phyloP scores from a whole-genome alignment of 805 yeast genomes.

The Ogataea nonfermentans region DNA sequence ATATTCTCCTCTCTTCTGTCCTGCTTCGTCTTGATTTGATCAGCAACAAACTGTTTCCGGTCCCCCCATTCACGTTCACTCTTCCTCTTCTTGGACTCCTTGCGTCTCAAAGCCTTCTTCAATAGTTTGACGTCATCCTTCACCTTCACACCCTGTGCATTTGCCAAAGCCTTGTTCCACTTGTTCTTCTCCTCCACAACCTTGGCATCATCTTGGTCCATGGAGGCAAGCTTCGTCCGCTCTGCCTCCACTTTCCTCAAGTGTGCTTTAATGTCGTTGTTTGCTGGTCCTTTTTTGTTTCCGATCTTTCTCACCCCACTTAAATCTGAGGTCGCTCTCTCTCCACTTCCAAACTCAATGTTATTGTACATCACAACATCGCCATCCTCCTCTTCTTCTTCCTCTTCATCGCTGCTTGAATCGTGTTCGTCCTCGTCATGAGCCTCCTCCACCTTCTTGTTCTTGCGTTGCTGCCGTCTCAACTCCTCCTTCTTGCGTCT shows the following conservation, averaged over 20 bases:
- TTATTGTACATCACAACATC: constrained; percentile 71
- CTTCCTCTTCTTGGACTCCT: constrained; percentile 78
- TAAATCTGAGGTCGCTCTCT: constrained; percentile 72
- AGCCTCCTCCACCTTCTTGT: constrained; percentile 33
- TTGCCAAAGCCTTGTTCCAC: constrained; percentile 83
- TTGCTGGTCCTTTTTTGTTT: constrained; percentile 78
- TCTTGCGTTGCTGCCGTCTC: constrained; percentile 32
- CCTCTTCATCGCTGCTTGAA: constrained; percentile 39
- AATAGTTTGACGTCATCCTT: constrained; percentile 88
- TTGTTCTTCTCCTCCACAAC: constrained; percentile 66
- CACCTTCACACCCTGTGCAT: constrained; percentile 84
- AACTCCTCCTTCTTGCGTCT: constrained; percentile 49
- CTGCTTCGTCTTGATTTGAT: constrained; percentile 67
- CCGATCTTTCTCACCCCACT: constrained; percentile 55
- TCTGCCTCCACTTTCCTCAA: constrained; percentile 71
- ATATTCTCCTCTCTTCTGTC: constrained; percentile 92
- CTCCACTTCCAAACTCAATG: constrained; percentile 80
- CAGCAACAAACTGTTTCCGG: constrained; percentile 75
- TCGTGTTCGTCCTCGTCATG: constrained; percentile 33
- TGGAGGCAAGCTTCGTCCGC: constrained; percentile 55
- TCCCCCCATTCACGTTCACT: constrained; percentile 92
- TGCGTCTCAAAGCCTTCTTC: constrained; percentile 80
- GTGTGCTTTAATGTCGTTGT: constrained; percentile 82
- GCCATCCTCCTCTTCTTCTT: constrained; percentile 34
- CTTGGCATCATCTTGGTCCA: constrained; percentile 62